Evolutionary conservation across 768 basidiomycete genomes (phyloP), one percentile per base, ranked within the genome.

Genomic region (Russula sp.): DNA sequence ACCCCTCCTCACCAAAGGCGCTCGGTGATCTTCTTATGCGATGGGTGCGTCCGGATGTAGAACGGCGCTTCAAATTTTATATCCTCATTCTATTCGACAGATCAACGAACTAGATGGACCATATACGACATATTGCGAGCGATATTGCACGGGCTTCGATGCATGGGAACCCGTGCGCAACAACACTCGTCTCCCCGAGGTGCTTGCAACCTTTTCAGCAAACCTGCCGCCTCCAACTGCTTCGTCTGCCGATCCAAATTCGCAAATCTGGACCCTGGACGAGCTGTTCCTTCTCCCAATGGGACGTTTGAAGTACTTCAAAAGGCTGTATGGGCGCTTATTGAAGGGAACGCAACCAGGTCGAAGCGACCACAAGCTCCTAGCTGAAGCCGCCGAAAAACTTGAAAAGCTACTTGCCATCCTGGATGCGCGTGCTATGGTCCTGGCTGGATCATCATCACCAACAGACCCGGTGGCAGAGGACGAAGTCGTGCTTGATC

Each of bases 11-110:
- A 14, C 94, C 95, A 6, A 97, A 94, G 72, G 93, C 89, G 14
- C 80, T 99, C 32, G 95, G 97, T 46, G 96, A 98, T 75, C 79
- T 99, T 46, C 80, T 99, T 59, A 97, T 98, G 90, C 87, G 90
- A 77, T 98, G 96, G 97, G 96, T 96, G 69, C 65, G 90, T 77
- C 53, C 40, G 55, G 61, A 28, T 46, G 59, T 52, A 28, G 64
- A 32, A 50, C 61, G 48, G 22, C n/a, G 24, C 30, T 34, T 10
- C 9, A n/a, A 22, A 20, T 34, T 10, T 48, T 22, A 69, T 61
- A 69, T 54, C 40, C 66, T 59, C 65, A 68, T 65, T 59, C 63
- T 42, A 57, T 48, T 55, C 10, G 46, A 38, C 74, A 98, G 95
- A 93, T 98, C 68, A 90, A 94, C 67, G 95, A 99, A 71, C 79